Base-by-base conservation (phyloP, 441 rosid genomes). In the Gossypium schwendimanii region DNA sequence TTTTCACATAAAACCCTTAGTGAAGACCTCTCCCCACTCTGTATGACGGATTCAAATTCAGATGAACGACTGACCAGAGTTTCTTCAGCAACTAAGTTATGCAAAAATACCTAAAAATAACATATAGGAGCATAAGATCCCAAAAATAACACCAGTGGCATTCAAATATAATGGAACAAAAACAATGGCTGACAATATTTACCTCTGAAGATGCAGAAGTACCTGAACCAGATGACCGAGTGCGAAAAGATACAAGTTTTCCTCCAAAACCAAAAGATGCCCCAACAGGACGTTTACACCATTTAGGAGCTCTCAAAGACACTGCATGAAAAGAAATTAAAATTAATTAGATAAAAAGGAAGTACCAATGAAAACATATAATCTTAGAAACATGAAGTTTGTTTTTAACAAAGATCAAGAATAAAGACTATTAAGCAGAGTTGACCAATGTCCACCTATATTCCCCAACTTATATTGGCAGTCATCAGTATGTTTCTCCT, bases 261-360 rank as follows among this genome's bases (percentile, higher is more conserved):
- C 99, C 99, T 66, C 99, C 98, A 88, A 96, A 94, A 69, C 98
- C 98, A 91, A 94, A 94, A 73, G 98, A 92, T 49, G 85, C 95
- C 70, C 98, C 99, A 76, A 86, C 97, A 24, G 96, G 94, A 58
- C 98, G 89, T 81, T 88, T 91, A 71, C 83, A 92, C 98, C 99
- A 96, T 84, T 94, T 92, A 71, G 99, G 99, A 80, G 98, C 99
- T 86, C 83, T 88, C 69, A 91, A 41, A 63, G 91, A 77, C 73
- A 79, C 97, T 92, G 89, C 76, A 71, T 26, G 4, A 11, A 63
- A 65, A 71, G 57, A 53, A 58, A 62, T 9, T 23, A 64, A 49
- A 11, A 3, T 36, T 31, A 31, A 2, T 12, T 15, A 69, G 12
- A 69, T 2, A 26, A 15, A 49, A 54, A 54, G 60, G 62, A 5